phyloP scores from a whole-genome alignment of 495 filamentous ascomycete species.

The Cercophora samala region DNA sequence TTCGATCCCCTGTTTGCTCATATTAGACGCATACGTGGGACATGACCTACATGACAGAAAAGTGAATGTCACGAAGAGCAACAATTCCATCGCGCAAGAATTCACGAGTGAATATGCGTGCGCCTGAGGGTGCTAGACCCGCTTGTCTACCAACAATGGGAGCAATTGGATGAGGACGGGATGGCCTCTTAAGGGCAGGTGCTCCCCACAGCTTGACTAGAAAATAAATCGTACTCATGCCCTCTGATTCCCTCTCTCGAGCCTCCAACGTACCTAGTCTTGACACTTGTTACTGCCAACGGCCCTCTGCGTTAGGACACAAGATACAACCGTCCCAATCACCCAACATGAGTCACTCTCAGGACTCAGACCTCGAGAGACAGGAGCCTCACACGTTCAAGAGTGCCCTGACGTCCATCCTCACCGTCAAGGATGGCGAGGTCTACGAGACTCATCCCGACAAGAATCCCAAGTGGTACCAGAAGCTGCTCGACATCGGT shows the following conservation, averaged over 20 bases:
- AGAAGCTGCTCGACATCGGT: conserved; percentile 44
- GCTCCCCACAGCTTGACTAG: background rate
- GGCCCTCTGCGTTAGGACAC: background rate
- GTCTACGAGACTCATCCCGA: conserved; percentile 34
- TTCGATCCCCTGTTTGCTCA: conserved; percentile 1
- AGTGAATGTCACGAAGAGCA: background rate
- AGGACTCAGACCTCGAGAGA: conserved; percentile 17
- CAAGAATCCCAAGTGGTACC: conserved; percentile 38
- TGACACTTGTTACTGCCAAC: background rate
- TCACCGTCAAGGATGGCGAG: conserved; percentile 32
- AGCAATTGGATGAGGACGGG: background rate
- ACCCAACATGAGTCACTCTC: background rate
- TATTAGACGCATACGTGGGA: background rate
- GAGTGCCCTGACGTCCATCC: conserved; percentile 18
- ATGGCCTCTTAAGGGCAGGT: background rate
- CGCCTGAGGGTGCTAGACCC: background rate
- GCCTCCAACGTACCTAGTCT: background rate
- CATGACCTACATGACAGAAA: background rate
- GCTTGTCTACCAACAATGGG: background rate
- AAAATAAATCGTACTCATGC: background rate
- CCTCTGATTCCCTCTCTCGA: background rate
- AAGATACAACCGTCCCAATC: background rate
- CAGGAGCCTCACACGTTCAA: conserved; percentile 6
- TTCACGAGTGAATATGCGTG: background rate
- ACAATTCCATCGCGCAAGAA: background rate